Evolutionary conservation across 2,329 filamentous ascomycete genomes (phyloP).

Genomic region (Lithohypha guttulata): DNA sequence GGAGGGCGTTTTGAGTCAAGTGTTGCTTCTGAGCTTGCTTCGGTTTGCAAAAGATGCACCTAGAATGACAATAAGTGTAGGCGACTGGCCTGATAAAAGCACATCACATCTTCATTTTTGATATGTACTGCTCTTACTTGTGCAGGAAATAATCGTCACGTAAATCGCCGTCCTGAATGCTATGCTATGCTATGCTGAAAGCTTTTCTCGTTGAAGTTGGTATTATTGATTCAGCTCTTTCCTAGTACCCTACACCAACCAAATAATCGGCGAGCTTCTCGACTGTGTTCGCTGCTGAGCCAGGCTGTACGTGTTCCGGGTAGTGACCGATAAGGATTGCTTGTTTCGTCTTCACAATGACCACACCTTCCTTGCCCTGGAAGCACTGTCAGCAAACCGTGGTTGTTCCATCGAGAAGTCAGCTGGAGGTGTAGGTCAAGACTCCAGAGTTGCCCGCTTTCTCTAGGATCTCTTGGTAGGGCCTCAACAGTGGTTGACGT

Average conservation of each 20-base stretch:
- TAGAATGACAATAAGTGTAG: not conserved
- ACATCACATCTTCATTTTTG: not conserved
- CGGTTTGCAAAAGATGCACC: not conserved
- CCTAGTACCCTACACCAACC: conserved; percentile 62
- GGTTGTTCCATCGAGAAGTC: too few relatives aligned
- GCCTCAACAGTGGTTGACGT: conserved; percentile 23
- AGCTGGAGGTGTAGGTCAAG: too few relatives aligned
- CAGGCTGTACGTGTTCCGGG: conserved; percentile 59
- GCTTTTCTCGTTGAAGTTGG: not conserved
- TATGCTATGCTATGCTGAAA: conserved; percentile 1
- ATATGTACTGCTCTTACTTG: not conserved
- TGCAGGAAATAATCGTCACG: not conserved
- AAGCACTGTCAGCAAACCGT: not conserved
- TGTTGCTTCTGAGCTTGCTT: not conserved
- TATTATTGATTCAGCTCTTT: not conserved
- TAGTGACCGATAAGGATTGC: conserved; percentile 85
- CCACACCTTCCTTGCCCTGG: conserved; percentile 68
- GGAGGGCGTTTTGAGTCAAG: too few relatives aligned
- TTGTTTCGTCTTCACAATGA: conserved; percentile 76
- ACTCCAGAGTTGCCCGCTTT: not conserved
- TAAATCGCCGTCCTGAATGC: not conserved
- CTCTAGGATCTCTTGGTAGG: conserved; percentile 4
- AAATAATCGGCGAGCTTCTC: conserved; percentile 83
- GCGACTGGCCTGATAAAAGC: not conserved
- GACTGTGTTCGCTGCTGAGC: conserved; percentile 66